phyloP scores from a whole-genome alignment of 306 rosid genomes.

The Rosa multiflora region DNA sequence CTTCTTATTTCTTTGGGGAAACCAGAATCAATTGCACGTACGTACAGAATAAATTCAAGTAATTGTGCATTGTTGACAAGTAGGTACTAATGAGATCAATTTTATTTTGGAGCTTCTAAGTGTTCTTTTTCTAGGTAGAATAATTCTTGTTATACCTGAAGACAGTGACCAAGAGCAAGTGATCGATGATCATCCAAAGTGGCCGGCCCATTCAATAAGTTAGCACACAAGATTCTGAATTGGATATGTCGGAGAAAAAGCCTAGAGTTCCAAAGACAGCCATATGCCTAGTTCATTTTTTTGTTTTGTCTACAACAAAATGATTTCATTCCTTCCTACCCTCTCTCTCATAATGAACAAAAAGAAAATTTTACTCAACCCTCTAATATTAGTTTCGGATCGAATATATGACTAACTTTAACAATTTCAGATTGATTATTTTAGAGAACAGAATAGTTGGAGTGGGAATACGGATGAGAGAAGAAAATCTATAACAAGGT shows the following conservation, averaged over 20 bases:
- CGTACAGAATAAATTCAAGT: neutral
- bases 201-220: constrained; percentile 2
- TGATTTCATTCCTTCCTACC: neutral
- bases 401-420: neutral
- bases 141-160: neutral
- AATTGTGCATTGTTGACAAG: neutral
- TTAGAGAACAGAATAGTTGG: too few relatives aligned
- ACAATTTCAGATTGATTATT: too few relatives aligned
- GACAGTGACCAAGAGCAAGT: neutral
- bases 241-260: neutral
- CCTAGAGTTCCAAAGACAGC: neutral
- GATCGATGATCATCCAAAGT: constrained; percentile 9
- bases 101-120: neutral
- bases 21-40: neutral
- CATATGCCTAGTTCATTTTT: neutral
- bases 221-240: neutral
- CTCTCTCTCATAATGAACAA: neutral
- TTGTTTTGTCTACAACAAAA: neutral
- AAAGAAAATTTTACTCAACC: neutral
- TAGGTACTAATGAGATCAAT: neutral
- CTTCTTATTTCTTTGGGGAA: neutral
- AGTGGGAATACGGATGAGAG: too few relatives aligned
- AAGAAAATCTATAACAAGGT: too few relatives aligned
- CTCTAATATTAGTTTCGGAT: neutral
- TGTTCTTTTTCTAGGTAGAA: neutral